Base-by-base conservation (phyloP, 176 grass and related monocot species). In the Raddia guianensis region DNA sequence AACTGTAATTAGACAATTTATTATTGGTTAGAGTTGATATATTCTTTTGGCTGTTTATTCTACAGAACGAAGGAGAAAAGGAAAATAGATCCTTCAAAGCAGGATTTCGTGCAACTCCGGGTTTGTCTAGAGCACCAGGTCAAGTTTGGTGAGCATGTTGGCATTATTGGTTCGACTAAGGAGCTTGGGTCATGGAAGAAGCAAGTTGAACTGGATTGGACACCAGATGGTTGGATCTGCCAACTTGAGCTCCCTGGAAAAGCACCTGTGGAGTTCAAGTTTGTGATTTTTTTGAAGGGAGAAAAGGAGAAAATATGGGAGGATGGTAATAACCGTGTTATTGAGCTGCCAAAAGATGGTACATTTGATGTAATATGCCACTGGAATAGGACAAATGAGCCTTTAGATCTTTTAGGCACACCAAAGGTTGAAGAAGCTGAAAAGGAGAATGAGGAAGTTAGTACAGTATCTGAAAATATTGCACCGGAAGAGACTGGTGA, bases 71-170 rank as follows among this genome's bases (percentile, higher is more conserved):
- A 92, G 85, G 87, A 85, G 67, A 83, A 73, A 77, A 84, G 47
- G 65, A 60, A 9, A 21, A 51, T 9, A 11, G 48, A 67, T 11
- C 74, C 82, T 48, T 74, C 34, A 57, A 90, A 83, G 13, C 18
- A 56, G 19, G 49, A 80, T 64, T 82, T 11, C 71, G 86, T 94
- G 63, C 77, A 55, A 49, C 70, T 97, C 14, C 82, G 19, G 19
- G 51, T 94, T 77, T 89, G 55, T 50, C 70, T 97, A 74, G 72
- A 90, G 37, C 91, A 97, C 83, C 91, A 97, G 76, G 95, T 97
- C 43, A 70, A 86, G 88, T 97, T 91, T 82, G 95, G 95, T 5
- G 81, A 98, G 90, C 95, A 98, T 65, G 80, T 94, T 76, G 90
- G 87, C 34, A 80, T 98, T 18, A 73, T 91, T 45, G 95, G 95